Percentiles rank a stretch among this genome's conserved stretches.
phyloP scores from a whole-genome alignment of 495 filamentous ascomycete species.

The Trichoderma erinaceum region DNA sequence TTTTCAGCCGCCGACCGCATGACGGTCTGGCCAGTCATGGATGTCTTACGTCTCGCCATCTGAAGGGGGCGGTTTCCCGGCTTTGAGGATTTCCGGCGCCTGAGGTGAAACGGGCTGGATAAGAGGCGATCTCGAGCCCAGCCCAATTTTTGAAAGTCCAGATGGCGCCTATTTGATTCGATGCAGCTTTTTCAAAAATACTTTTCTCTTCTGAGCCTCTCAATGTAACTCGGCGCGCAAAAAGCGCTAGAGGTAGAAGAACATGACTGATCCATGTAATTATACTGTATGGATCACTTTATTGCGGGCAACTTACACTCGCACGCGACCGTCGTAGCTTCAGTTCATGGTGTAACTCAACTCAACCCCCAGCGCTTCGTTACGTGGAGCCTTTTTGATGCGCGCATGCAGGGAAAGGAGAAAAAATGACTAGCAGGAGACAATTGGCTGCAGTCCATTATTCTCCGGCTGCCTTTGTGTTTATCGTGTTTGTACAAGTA shows the following conservation, averaged over 20 bases:
- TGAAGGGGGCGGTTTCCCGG: neutral
- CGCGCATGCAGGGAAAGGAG: constrained; percentile 7
- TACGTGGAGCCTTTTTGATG: neutral
- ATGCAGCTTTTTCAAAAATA: no score
- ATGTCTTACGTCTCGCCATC: constrained; percentile 1
- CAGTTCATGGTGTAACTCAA: neutral
- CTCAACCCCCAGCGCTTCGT: neutral
- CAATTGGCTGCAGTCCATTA: neutral
- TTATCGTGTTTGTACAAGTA: neutral
- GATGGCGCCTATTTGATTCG: no score
- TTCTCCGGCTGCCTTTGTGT: neutral
- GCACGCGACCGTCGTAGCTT: constrained; percentile 9
- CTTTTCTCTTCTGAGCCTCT: neutral
- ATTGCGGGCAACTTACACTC: neutral
- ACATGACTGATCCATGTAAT: neutral
- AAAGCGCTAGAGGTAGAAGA: no score
- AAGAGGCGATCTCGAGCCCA: neutral
- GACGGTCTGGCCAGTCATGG: neutral
- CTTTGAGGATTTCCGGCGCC: neutral
- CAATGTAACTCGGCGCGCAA: neutral
- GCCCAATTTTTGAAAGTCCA: no score
- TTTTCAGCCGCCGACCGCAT: neutral
- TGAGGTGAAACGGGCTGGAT: neutral
- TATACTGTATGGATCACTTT: neutral
- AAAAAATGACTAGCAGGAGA: neutral